These are phyloP conservation scores for Trichocladium antarcticum DNA, from an alignment of 495 filamentous ascomycete species.

Conservation along the genomic window DNA sequence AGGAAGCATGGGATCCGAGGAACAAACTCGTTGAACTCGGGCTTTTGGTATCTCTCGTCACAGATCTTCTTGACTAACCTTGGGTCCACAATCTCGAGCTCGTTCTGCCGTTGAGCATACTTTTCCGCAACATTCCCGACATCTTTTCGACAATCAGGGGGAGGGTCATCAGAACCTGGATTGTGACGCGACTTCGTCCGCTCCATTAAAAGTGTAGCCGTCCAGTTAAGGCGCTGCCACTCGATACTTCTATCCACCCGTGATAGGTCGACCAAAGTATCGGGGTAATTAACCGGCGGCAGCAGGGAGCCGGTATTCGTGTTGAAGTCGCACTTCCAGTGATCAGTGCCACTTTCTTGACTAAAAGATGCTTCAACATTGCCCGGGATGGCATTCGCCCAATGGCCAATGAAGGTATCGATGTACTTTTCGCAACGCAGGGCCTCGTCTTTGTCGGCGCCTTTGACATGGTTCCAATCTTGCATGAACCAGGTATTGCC, in stretches of 20 bases:
- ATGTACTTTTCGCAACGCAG: background rate
- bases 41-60: background rate
- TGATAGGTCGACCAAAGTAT: constrained; percentile 9
- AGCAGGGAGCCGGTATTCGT: constrained; percentile 22
- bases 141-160: too few relatives aligned
- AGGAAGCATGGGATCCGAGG: constrained; percentile 24
- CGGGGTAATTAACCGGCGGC: constrained; percentile 16
- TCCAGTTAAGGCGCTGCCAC: constrained; percentile 16
- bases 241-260: background rate
- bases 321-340: constrained; percentile 26
- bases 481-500: constrained; percentile 1
- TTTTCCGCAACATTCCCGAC: too few relatives aligned
- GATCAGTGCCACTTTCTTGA: constrained; percentile 1
- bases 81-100: background rate
- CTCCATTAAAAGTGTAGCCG: constrained; percentile 2
- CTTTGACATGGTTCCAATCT: constrained; percentile 1
- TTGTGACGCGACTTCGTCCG: background rate
- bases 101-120: too few relatives aligned
- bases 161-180: background rate
- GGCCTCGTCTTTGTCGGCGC: constrained; percentile 4
- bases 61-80: background rate
- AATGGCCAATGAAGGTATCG: constrained; percentile 4
- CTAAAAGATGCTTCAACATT: constrained; percentile 9
- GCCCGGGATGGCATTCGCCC: constrained; percentile 5
- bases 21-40: constrained; percentile 9